These are phyloP conservation scores for Rhizophora mangle DNA, from an alignment of 345 rosid genomes.

Conservation along the genomic window DNA sequence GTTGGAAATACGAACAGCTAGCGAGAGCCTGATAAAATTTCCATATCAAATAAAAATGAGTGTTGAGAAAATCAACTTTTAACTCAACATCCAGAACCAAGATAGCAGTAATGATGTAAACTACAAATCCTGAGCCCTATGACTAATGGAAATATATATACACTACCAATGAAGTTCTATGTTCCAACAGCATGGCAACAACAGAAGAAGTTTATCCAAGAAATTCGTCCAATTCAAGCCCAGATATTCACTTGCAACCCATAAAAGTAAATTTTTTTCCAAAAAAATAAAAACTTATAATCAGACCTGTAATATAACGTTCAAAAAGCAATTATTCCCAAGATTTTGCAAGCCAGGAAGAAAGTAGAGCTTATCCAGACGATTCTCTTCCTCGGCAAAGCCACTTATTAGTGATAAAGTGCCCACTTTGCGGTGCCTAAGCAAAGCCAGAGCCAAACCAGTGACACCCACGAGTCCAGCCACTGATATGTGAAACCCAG, in stretches of 20 bases:
- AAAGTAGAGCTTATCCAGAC: conserved; percentile 27
- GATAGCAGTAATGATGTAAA: no score
- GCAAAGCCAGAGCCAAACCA: conserved; percentile 45
- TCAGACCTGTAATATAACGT: conserved; percentile 76
- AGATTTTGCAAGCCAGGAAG: conserved; percentile 82
- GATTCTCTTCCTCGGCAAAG: conserved; percentile 24
- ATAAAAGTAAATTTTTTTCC: conserved; percentile 1
- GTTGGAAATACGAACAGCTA: conserved; percentile 59
- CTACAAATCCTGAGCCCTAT: no score
- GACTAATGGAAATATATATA: no score
- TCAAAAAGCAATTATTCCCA: conserved; percentile 82
- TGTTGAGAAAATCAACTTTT: neutral
- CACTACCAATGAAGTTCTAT: no score
- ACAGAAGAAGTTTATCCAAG: neutral
- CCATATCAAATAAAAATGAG: neutral
- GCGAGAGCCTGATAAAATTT: conserved; percentile 63
- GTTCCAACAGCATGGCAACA: neutral
- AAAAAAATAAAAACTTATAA: conserved; percentile 1
- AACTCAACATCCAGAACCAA: no score
- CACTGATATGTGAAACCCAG: conserved; percentile 42
- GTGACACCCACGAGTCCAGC: conserved; percentile 52
- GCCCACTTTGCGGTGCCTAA: conserved; percentile 42
- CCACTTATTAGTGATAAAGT: conserved; percentile 20
- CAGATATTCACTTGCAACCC: neutral
- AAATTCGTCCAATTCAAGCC: neutral